Conservation (phyloP, 192 early-diverging fungal genomes). For the Funneliformis mosseae region DNA sequence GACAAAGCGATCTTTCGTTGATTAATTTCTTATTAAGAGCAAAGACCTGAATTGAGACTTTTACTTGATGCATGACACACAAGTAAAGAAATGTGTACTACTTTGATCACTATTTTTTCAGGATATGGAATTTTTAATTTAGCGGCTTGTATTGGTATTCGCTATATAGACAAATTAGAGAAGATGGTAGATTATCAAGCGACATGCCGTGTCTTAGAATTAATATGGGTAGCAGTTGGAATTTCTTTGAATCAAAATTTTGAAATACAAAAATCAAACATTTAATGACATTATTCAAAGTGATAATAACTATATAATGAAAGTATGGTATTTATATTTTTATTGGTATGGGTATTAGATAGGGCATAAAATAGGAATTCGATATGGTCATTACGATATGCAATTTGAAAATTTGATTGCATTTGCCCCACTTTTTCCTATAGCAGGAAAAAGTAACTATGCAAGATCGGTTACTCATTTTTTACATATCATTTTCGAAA, state of each 20-base stretch:
- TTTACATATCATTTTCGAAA: neutral
- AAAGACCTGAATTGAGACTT: neutral
- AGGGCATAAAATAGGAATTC: neutral
- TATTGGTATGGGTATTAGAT: neutral
- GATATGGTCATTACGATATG: neutral
- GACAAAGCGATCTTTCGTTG: neutral
- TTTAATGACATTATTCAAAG: neutral
- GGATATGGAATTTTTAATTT: neutral
- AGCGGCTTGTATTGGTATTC: neutral
- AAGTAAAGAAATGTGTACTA: slow-evolving; percentile 8
- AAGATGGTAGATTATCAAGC: neutral
- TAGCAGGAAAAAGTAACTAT: slow-evolving; percentile 1
- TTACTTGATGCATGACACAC: neutral
- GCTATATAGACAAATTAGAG: slow-evolving; percentile 18
- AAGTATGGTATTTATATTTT: slow-evolving; percentile 16
- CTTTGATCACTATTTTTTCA: slow-evolving; percentile 2
- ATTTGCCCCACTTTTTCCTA: neutral
- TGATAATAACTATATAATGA: neutral
- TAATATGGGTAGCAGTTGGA: neutral
- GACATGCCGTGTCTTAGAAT: neutral
- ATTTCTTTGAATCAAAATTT: neutral
- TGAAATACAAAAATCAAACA: neutral
- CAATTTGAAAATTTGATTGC: slow-evolving; percentile 19
- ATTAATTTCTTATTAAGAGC: neutral
- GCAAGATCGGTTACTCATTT: slow-evolving; percentile 8